Conservation (phyloP, 1,284 basidiomycete species). For the Irpex lacteus region DNA sequence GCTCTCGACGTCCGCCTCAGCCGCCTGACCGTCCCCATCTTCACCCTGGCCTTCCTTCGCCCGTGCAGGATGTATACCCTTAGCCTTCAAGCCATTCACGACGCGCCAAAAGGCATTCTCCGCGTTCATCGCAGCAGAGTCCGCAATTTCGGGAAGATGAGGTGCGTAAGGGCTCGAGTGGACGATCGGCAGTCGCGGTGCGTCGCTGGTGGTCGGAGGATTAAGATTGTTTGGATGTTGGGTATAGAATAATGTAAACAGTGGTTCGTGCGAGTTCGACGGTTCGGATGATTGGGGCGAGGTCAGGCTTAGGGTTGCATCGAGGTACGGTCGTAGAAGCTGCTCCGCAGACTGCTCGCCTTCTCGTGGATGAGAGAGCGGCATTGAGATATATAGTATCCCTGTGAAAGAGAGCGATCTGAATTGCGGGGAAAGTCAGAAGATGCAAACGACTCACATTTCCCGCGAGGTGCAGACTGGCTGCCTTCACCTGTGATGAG, state of each 20-base stretch:
- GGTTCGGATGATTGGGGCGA: conserved; percentile 15
- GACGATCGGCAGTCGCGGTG: conserved; percentile 29
- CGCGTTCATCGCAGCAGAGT: conserved; percentile 55
- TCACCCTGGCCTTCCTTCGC: conserved; percentile 10
- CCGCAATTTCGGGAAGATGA: conserved; percentile 52
- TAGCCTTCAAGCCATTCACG: conserved; percentile 22
- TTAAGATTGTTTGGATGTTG: conserved; percentile 30
- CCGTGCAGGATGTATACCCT: conserved; percentile 13
- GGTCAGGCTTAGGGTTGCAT: conserved; percentile 42
- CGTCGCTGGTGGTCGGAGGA: conserved; percentile 7
- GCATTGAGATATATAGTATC: conserved; percentile 61
- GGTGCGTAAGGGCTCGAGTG: conserved; percentile 37
- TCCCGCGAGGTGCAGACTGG: conserved; percentile 80
- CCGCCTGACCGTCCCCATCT: conserved; percentile 11
- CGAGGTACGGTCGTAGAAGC: conserved; percentile 61
- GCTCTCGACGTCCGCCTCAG: conserved; percentile 22
- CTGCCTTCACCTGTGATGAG: conserved; percentile 83
- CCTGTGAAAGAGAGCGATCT: conserved; percentile 34
- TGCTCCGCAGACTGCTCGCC: conserved; percentile 36
- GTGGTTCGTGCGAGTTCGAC: conserved; percentile 26
- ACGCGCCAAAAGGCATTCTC: conserved; percentile 63
- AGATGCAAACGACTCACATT: conserved; percentile 55
- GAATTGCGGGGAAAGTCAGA: background rate
- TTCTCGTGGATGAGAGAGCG: conserved; percentile 29
- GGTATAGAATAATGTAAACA: conserved; percentile 58